phyloP scores from a whole-genome alignment of 2,329 filamentous ascomycete genomes.

The Claviceps purpurea region DNA sequence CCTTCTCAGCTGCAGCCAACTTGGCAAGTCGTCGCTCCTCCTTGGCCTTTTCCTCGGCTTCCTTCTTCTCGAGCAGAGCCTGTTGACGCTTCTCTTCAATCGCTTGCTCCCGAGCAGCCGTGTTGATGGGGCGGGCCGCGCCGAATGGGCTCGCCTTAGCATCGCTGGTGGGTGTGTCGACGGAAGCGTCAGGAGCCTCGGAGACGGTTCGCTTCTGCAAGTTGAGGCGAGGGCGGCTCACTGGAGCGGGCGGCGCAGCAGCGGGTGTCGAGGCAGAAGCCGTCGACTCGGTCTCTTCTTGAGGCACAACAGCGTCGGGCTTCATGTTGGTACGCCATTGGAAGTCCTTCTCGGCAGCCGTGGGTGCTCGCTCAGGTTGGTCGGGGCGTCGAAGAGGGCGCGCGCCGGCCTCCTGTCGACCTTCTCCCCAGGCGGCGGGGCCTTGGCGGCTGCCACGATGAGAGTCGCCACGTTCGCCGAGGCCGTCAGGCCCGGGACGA shows the following conservation, averaged over 20 bases:
- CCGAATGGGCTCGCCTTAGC: constrained; percentile 89
- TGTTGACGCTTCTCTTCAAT: constrained; percentile 78
- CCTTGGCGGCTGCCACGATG: constrained; percentile 52
- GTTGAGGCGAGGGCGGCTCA: constrained; percentile 69
- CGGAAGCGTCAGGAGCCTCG: constrained; percentile 43
- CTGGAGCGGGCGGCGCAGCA: constrained; percentile 31
- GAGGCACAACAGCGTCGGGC: constrained; percentile 57
- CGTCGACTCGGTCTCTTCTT: constrained; percentile 59
- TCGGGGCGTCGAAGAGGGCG: constrained; percentile 67
- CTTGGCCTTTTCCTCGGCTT: constrained; percentile 74
- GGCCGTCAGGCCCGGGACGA: constrained; percentile 31
- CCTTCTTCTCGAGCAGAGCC: constrained; percentile 66
- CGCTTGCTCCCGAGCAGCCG: constrained; percentile 73
- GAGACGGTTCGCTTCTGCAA: constrained; percentile 84
- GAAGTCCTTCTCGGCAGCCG: constrained; percentile 82
- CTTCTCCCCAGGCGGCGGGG: constrained; percentile 65
- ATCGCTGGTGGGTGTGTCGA: constrained; percentile 38
- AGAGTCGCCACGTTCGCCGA: constrained; percentile 45
- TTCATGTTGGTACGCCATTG: constrained; percentile 89
- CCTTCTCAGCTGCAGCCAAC: constrained; percentile 39
- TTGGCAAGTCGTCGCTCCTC: constrained; percentile 54
- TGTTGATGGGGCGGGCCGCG: constrained; percentile 87
- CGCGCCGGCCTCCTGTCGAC: constrained; percentile 55
- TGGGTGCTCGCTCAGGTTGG: constrained; percentile 56
- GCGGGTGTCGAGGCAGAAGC: constrained; percentile 36